Evolutionary conservation across 2,329 filamentous ascomycete genomes (phyloP).

Genomic region (Botrytis pseudocinerea): DNA sequence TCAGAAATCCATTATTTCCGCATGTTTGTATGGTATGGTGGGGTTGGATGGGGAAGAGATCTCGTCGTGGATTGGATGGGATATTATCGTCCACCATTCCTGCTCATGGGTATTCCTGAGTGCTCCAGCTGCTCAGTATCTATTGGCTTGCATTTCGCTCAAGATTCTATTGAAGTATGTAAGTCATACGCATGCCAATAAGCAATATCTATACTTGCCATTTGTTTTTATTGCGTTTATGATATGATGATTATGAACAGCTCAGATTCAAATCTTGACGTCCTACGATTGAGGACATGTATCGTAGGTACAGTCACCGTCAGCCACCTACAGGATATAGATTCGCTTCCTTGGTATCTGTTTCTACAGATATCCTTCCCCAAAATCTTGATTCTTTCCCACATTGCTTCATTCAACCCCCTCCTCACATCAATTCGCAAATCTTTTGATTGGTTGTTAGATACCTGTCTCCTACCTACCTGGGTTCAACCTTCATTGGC

Average conservation of each 20-base stretch:
- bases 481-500: not conserved
- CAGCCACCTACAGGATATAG: not conserved
- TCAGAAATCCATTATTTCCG: not conserved
- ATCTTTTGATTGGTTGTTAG: not conserved
- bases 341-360: not conserved
- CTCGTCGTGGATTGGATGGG: slow-evolving; percentile 1
- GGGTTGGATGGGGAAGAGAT: not conserved
- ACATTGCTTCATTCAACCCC: not conserved
- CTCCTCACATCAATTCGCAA: not conserved
- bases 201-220: not conserved
- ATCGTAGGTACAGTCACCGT: not conserved
- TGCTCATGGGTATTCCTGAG: not conserved
- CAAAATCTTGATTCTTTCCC: not conserved
- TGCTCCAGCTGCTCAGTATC: not conserved
- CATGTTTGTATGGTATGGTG: not conserved
- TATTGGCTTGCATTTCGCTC: not conserved
- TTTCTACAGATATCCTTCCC: not conserved
- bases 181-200: not conserved
- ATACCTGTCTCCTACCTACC: not conserved
- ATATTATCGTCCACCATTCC: not conserved
- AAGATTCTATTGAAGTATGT: not conserved
- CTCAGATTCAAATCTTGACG: too few species aligned
- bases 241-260: too few species aligned
- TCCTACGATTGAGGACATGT: not conserved
- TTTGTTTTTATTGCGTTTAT: not conserved